Evolutionary conservation across 2,329 filamentous ascomycete species (phyloP), one percentile per base, ranked within the genome.

Genomic region (Mariannaea elegans): DNA sequence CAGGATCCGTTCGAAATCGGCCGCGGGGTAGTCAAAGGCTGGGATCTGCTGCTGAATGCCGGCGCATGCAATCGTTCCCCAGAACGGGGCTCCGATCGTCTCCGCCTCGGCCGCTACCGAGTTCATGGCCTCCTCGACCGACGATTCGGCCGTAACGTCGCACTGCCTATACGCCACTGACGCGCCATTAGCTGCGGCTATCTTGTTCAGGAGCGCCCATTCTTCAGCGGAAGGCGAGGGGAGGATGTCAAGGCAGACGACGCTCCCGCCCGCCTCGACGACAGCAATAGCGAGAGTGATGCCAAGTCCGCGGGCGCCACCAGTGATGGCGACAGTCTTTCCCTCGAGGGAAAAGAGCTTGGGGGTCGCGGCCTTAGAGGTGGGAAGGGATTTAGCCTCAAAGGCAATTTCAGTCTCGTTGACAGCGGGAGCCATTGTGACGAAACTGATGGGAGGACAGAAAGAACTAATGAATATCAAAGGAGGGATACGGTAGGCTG

Each of bases 1-100:
- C 71, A 92, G 79, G 67, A 92, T 87, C 74, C 89, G 84, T 69
- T 88, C 82, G 81, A 89, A 91, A 72, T 86, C 85, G 72, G 88
- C 72, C 23, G 77, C 71, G 3, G 78, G 76, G 52, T 82, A 83
- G 9, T 82, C 80, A 34, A 82, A 62, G 1, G 81, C 81, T 1
- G 78, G 76, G 1, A 77, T 71, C 65, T 79, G 78, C 61, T 82
- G 79, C 62, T 82, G 79, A 36, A 84, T 81, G 18, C 81, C 82
- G 12, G 82, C 81, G 56, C 80, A 82, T 6, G 80, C 80, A 52
- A 84, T 75, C 5, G 73, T 65, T 4, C 78, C 77, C 63, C 71
- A 73, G 59, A 80, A 74, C 2, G 73, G 74, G 10, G 73, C 71
- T 0, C 70, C 73, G 14, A 59, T 52, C 2, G 50, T 56, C n/a